Percentiles rank a stretch among this genome's conserved stretches.
Evolutionary conservation across 257 asterid genomes (phyloP).

Genomic region (Oldenlandia corymbosa): DNA sequence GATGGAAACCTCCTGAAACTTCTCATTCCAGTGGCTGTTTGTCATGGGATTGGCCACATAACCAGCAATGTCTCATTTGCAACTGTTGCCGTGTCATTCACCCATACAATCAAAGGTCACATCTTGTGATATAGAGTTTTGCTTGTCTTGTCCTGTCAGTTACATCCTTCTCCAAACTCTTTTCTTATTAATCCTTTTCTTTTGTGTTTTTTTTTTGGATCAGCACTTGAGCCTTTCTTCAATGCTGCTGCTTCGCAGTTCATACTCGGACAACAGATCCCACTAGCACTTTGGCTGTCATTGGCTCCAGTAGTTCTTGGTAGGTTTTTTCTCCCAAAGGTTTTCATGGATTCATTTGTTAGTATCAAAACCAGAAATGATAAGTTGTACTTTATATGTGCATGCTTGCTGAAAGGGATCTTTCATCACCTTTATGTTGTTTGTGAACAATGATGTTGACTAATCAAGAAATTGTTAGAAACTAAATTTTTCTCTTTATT

Average conservation of each 20-base stretch:
- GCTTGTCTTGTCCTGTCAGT: background rate
- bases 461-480: background rate
- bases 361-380: background rate
- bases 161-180: background rate
- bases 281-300: conserved; percentile 77
- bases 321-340: conserved; percentile 26
- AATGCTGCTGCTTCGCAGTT: conserved; percentile 98
- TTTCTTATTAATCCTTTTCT: background rate
- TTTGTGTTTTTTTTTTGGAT: conserved; percentile 17
- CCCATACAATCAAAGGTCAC: conserved; percentile 88
- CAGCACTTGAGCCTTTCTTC: conserved; percentile 99
- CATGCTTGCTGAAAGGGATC: too few relatives aligned
- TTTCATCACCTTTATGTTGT: background rate
- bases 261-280: conserved; percentile 89
- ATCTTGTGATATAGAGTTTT: background rate
- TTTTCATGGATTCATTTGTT: background rate
- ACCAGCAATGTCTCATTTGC: conserved; percentile 87
- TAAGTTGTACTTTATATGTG: background rate
- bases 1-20: conserved; percentile 67
- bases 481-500: background rate
- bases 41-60: conserved; percentile 84
- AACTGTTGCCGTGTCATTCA: conserved; percentile 87
- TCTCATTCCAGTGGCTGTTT: conserved; percentile 77
- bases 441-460: background rate
- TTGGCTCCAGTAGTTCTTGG: conserved; percentile 95